Percentiles rank a stretch among this genome's conserved stretches.
Evolutionary conservation across 129 eudicot genomes (phyloP).

Genomic region (Helichrysum umbraculigerum): DNA sequence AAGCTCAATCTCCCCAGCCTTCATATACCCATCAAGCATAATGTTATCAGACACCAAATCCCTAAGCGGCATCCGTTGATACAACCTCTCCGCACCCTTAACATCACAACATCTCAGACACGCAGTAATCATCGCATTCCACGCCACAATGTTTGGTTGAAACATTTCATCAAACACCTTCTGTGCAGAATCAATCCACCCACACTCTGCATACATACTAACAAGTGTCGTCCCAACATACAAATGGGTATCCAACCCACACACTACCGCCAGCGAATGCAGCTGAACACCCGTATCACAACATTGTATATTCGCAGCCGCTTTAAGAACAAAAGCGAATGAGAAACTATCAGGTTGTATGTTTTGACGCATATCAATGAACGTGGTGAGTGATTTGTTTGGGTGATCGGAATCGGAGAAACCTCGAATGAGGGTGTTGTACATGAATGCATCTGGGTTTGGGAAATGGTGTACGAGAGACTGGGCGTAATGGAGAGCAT

Average conservation of each 20-base stretch:
- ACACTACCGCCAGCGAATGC: slow-evolving; percentile 22
- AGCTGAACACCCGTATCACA: slow-evolving; percentile 34
- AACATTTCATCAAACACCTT: slow-evolving; percentile 47
- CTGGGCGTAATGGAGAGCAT: slow-evolving; percentile 40
- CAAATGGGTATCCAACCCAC: slow-evolving; percentile 41
- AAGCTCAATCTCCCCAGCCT: slow-evolving; percentile 26
- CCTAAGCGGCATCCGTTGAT: slow-evolving; percentile 33
- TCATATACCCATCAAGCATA: slow-evolving; percentile 20
- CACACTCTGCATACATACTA: slow-evolving; percentile 46
- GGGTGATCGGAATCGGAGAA: slow-evolving; percentile 40
- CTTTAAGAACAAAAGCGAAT: slow-evolving; percentile 41
- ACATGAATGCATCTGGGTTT: slow-evolving; percentile 43
- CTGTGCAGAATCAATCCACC: slow-evolving; percentile 24
- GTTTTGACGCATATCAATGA: slow-evolving; percentile 37
- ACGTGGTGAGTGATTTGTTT: slow-evolving; percentile 26
- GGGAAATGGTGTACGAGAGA: slow-evolving; percentile 32
- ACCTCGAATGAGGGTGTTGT: slow-evolving; percentile 44
- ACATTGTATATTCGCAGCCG: slow-evolving; percentile 36
- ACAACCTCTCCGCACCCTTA: slow-evolving; percentile 36
- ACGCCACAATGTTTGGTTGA: slow-evolving; percentile 40
- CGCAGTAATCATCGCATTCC: slow-evolving; percentile 46
- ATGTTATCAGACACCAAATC: slow-evolving; percentile 11
- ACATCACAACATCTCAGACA: slow-evolving; percentile 39
- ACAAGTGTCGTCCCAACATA: slow-evolving; percentile 44
- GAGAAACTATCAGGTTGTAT: slow-evolving; percentile 35